Percentiles rank a stretch among this genome's conserved stretches.
Evolutionary conservation across 805 yeast genomes (phyloP).

Genomic region (Metschnikowia reukaufii): DNA sequence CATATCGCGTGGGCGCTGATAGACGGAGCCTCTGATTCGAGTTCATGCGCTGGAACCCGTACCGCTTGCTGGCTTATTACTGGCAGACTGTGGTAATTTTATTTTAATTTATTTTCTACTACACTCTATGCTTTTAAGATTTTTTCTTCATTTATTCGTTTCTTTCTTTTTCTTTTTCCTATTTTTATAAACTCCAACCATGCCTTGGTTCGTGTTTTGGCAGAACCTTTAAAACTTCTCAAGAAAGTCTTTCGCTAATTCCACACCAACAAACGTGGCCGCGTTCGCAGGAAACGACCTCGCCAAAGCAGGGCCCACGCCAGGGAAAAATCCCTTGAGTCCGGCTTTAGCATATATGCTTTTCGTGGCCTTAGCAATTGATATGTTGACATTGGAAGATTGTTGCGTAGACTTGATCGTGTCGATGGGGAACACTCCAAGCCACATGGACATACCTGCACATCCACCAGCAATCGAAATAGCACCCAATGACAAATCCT

Average conservation of each 20-base stretch:
- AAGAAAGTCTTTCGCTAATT: conserved; percentile 57
- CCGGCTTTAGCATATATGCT: conserved; percentile 77
- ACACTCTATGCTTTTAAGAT: too few relatives aligned
- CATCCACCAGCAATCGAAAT: conserved; percentile 90
- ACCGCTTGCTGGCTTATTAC: too few relatives aligned
- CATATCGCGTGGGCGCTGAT: not conserved
- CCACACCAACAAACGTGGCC: conserved; percentile 97
- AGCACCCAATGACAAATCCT: conserved; percentile 65
- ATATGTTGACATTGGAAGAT: conserved; percentile 52
- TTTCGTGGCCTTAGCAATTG: conserved; percentile 64
- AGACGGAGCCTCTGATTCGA: conserved; percentile 1
- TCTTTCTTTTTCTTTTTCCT: not conserved
- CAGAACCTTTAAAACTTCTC: conserved; percentile 33
- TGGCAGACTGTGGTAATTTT: too few relatives aligned
- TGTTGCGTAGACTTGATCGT: conserved; percentile 87
- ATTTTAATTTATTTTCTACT: too few relatives aligned
- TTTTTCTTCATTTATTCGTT: not conserved
- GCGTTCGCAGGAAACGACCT: conserved; percentile 98
- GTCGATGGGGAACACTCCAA: conserved; percentile 92
- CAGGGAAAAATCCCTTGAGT: conserved; percentile 92
- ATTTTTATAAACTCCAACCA: not conserved
- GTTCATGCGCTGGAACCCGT: not conserved
- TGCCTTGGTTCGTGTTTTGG: not conserved
- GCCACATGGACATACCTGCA: conserved; percentile 98
- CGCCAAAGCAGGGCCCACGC: conserved; percentile 91